phyloP scores from a whole-genome alignment of 768 basidiomycete genomes.

The Kwoniella dendrophila region DNA sequence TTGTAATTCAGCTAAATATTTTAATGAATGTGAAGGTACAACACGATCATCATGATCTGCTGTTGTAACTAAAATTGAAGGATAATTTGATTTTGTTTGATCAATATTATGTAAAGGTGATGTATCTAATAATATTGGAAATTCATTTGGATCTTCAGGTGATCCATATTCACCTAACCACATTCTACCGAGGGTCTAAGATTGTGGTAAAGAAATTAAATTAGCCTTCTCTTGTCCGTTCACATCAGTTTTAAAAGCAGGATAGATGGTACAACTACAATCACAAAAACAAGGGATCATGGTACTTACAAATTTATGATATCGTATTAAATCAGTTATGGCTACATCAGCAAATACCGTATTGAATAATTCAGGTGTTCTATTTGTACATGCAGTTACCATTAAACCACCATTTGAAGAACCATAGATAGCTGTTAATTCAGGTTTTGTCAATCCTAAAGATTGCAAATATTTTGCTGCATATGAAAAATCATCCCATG shows the following conservation, averaged over 20 bases:
- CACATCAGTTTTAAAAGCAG: too few species aligned
- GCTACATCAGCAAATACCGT: constrained; percentile 20
- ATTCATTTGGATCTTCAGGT: constrained; percentile 18
- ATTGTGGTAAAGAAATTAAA: not conserved
- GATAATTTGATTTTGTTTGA: constrained; percentile 7
- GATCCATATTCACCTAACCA: constrained; percentile 22
- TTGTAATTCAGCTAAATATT: constrained; percentile 21
- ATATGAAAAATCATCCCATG: constrained; percentile 24
- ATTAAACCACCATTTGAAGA: constrained; percentile 25
- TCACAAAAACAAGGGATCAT: not conserved
- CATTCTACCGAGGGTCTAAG: constrained; percentile 19
- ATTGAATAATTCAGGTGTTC: constrained; percentile 17
- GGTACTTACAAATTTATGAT: constrained; percentile 20
- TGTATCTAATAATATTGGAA: constrained; percentile 5
- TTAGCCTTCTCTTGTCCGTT: too few species aligned
- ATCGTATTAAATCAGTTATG: constrained; percentile 12
- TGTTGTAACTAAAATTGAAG: constrained; percentile 20
- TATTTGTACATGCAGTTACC: constrained; percentile 16
- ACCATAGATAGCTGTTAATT: constrained; percentile 19
- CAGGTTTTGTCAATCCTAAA: constrained; percentile 15
- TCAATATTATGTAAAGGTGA: constrained; percentile 21
- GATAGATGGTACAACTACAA: not conserved
- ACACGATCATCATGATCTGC: constrained; percentile 23
- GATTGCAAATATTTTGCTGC: constrained; percentile 23
- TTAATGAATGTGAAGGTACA: constrained; percentile 19